Evolutionary conservation across 148 eudicot species (phyloP).

Genomic region (Simmondsia chinensis): DNA sequence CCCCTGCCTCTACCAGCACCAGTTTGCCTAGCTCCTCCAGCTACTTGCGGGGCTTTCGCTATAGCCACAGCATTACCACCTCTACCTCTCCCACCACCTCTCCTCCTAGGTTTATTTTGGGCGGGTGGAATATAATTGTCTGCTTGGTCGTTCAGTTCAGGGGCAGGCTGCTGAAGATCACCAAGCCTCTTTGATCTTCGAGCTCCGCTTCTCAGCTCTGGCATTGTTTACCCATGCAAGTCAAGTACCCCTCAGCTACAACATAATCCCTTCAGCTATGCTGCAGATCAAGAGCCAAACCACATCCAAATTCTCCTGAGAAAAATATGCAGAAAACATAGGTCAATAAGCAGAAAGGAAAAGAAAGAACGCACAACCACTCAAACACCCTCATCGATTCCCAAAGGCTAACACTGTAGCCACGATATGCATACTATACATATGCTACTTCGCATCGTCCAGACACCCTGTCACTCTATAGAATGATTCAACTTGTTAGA

Average conservation of each 20-base stretch:
- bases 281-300: conserved; percentile 12
- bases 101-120: conserved; percentile 65
- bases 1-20: conserved; percentile 88
- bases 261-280: conserved; percentile 21
- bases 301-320: conserved; percentile 1
- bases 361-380: too few species aligned
- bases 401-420: too few species aligned
- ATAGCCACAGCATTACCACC: conserved; percentile 61
- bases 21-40: conserved; percentile 53
- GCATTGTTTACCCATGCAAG: conserved; percentile 97
- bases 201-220: conserved; percentile 98
- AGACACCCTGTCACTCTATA: too few species aligned
- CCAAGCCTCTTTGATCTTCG: conserved; percentile 92
- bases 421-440: too few species aligned
- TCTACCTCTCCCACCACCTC: conserved; percentile 82
- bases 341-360: too few species aligned
- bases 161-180: conserved; percentile 80
- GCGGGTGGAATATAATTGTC: conserved; percentile 48
- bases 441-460: too few species aligned
- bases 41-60: conserved; percentile 56
- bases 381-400: too few species aligned
- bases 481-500: too few species aligned
- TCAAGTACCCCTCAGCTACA: conserved; percentile 31
- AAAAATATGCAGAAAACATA: too few species aligned
- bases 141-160: conserved; percentile 52